phyloP scores from a whole-genome alignment of 106 monocot species.

The Phalaenopsis equestris region DNA sequence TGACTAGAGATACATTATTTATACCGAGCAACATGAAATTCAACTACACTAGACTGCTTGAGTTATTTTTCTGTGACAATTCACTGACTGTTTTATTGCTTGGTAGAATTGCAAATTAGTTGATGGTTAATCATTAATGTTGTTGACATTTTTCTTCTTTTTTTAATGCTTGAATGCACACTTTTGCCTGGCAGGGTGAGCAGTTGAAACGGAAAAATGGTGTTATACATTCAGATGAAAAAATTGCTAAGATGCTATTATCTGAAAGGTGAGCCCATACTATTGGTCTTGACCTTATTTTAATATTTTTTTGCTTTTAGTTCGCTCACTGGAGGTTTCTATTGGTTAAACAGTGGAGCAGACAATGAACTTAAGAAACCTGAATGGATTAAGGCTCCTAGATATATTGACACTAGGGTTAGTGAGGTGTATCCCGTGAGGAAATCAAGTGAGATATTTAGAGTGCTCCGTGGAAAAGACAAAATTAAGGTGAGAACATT shows the following conservation, averaged over 20 bases:
- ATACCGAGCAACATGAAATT: not conserved
- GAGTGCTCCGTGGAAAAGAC: conserved; percentile 34
- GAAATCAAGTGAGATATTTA: conserved; percentile 53
- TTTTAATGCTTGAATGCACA: not conserved
- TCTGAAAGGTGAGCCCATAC: conserved; percentile 21
- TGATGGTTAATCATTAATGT: not conserved
- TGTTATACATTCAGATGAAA: conserved; percentile 10
- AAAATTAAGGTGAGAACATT: conserved; percentile 27
- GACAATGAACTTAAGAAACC: conserved; percentile 14
- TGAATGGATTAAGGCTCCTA: conserved; percentile 34
- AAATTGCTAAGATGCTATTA: not conserved
- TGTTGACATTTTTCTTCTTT: not conserved
- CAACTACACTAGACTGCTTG: not conserved
- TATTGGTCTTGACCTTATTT: not conserved
- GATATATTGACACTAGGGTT: conserved; percentile 47
- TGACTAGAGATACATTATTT: not conserved
- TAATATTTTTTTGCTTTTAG: not conserved
- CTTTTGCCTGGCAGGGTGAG: conserved; percentile 35
- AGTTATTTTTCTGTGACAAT: not conserved
- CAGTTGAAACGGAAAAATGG: conserved; percentile 48
- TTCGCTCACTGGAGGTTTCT: not conserved
- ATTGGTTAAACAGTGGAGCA: conserved; percentile 4
- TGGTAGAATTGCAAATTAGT: not conserved
- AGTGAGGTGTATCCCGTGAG: conserved; percentile 47
- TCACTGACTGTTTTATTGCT: not conserved